These are phyloP conservation scores for Liriodendron chinense DNA, from an alignment of 164 flowering plant genomes.

Conservation along the genomic window DNA sequence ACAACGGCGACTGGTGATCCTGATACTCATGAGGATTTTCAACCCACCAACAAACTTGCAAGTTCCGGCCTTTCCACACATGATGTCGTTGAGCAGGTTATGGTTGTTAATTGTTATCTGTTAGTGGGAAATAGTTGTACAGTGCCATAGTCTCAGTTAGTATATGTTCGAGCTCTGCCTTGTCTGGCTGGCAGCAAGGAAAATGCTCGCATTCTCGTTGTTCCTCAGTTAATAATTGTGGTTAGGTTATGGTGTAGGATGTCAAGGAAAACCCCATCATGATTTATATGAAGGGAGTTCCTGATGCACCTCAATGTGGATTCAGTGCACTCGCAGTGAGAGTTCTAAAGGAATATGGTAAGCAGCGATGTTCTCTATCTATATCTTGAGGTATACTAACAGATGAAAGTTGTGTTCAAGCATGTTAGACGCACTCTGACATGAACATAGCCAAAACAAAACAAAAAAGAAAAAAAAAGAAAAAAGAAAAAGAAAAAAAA, in stretches of 20 bases:
- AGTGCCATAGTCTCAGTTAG: no score
- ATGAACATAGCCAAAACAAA: no score
- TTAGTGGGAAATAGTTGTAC: no score
- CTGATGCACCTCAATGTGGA: constrained; percentile 83
- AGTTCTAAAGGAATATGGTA: constrained; percentile 74
- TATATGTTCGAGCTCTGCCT: background rate
- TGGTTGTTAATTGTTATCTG: background rate
- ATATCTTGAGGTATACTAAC: background rate
- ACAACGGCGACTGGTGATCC: constrained; percentile 59
- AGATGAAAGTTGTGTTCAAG: no score
- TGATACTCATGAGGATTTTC: constrained; percentile 89
- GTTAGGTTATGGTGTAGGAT: constrained; percentile 48
- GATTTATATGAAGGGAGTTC: constrained; percentile 95
- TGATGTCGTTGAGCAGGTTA: constrained; percentile 81
- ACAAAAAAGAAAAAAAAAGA: no score
- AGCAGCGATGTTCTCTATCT: constrained; percentile 12
- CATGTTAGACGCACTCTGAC: no score
- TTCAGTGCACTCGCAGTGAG: constrained; percentile 85
- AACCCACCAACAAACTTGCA: constrained; percentile 57
- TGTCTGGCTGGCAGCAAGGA: background rate
- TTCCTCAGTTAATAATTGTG: constrained; percentile 3
- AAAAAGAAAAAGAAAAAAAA: background rate
- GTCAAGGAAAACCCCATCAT: constrained; percentile 83
- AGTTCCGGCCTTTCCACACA: constrained; percentile 40
- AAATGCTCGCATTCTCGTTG: background rate